Base-by-base conservation (phyloP, 2,329 filamentous ascomycete species). In the Claviceps capensis region DNA sequence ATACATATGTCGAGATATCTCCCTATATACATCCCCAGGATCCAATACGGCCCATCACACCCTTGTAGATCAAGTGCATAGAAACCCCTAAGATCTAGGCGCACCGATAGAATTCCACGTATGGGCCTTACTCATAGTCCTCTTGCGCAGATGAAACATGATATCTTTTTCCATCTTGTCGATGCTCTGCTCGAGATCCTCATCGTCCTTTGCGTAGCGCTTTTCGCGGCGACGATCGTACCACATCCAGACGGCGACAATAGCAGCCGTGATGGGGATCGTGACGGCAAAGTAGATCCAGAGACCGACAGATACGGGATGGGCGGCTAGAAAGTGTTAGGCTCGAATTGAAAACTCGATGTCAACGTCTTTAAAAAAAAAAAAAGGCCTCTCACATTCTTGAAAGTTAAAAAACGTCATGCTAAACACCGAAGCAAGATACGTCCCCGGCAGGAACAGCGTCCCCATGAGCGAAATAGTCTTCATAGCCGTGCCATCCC, bases 401-500 rank as follows among this genome's bases (percentile, higher is more conserved):
- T 74, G 73, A 57, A 82, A 83, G 64, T 83, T 74, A 67, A 83
- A 83, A 62, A 83, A 83, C 0, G 78, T 78, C 78, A 82, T 83
- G 68, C 74, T 77, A 58, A 83, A 83, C 23, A 83, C 69, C 0
- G 80, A 83, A 8, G 80, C 74, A 17, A 83, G 70, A 56, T 76
- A 81, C 1, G 79, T 82, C 2, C 79, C 79, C 0, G 80, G 80
- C 5, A 83, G 67, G 58, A 83, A 83, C 42, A 83, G 68, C 42
- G 79, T 78, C 30, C 80, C 81, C 52, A 83, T 74, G 1, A 83
- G 71, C 0, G 79, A 82, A 41, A 83, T 69, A 0, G 78, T 80
- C 68, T 83, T 83, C 79, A 82, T 82, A 52, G 79, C 77, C 4
- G 76, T 79, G 62, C 76, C 78, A 62, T 82, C 78, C 13, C 78